These are phyloP conservation scores for Pseudonitzschia multiseries DNA, from an alignment of 108 stramenopile genomes.

Conservation along the genomic window DNA sequence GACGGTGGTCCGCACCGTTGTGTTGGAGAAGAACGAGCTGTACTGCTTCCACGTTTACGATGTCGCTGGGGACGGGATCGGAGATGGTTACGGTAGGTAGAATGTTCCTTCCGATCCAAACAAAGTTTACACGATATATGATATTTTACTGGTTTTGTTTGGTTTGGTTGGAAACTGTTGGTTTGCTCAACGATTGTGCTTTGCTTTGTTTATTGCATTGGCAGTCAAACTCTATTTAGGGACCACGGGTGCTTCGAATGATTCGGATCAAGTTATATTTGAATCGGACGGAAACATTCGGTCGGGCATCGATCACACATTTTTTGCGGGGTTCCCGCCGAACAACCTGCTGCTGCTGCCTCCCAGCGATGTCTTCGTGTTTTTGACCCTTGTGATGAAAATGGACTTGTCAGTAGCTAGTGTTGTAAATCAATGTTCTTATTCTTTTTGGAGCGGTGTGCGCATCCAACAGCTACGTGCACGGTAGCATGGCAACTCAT, in stretches of 20 bases:
- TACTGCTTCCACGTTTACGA: constrained; percentile 30
- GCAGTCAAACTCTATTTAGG: constrained; percentile 33
- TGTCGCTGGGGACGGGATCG: constrained; percentile 19
- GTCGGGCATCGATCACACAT: constrained; percentile 23
- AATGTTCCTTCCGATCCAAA: neutral
- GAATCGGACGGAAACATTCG: constrained; percentile 28
- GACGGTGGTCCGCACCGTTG: constrained; percentile 22
- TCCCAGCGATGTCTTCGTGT: constrained; percentile 3
- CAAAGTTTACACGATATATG: neutral
- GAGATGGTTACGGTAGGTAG: constrained; percentile 23
- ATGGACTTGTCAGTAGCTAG: constrained; percentile 23
- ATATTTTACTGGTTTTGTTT: neutral
- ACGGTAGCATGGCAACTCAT: too few species aligned
- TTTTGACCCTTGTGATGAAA: constrained; percentile 23
- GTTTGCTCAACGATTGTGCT: neutral
- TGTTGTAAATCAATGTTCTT: neutral
- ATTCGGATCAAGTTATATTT: constrained; percentile 18
- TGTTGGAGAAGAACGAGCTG: constrained; percentile 33
- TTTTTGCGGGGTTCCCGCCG: constrained; percentile 21
- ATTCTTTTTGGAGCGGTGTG: neutral
- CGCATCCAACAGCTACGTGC: too few species aligned
- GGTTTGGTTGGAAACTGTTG: too few species aligned
- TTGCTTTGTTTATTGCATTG: too few species aligned
- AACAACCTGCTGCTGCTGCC: neutral
- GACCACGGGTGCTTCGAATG: constrained; percentile 23